Percentiles rank a stretch among this genome's conserved stretches.
These are phyloP conservation scores for Malassezia psittaci DNA, from an alignment of 1,284 basidiomycete genomes.

Conservation along the genomic window DNA sequence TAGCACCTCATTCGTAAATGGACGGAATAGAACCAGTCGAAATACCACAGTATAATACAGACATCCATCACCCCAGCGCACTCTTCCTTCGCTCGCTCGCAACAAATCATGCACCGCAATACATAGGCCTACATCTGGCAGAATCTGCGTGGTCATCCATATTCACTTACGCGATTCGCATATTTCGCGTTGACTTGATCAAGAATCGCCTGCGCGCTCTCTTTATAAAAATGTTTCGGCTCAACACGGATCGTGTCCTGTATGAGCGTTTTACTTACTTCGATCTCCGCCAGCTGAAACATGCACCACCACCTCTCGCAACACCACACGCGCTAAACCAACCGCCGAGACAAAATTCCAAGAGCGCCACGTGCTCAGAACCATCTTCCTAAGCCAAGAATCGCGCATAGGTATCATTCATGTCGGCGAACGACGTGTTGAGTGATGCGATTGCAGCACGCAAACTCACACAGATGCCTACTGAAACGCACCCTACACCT, in stretches of 20 bases:
- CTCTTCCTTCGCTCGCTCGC: slow-evolving; percentile 76
- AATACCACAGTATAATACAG: slow-evolving; percentile 93
- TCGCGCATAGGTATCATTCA: neutral
- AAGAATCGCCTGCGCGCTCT: slow-evolving; percentile 62
- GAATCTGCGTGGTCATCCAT: slow-evolving; percentile 51
- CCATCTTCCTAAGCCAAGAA: neutral
- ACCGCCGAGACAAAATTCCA: too few relatives aligned
- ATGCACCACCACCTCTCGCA: slow-evolving; percentile 10
- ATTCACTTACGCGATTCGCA: slow-evolving; percentile 57
- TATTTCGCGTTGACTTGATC: slow-evolving; percentile 84
- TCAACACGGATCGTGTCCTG: slow-evolving; percentile 70
- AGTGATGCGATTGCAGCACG: slow-evolving; percentile 11
- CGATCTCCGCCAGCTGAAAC: slow-evolving; percentile 36
- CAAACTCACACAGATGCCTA: neutral
- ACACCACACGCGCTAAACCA: too few relatives aligned
- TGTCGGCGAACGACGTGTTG: slow-evolving; percentile 15
- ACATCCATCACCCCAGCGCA: slow-evolving; percentile 86
- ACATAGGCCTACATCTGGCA: slow-evolving; percentile 84
- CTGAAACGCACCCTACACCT: neutral
- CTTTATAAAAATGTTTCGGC: slow-evolving; percentile 63
- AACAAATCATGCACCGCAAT: slow-evolving; percentile 77
- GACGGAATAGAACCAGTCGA: slow-evolving; percentile 78
- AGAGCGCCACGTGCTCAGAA: slow-evolving; percentile 4
- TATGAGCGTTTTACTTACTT: slow-evolving; percentile 7
- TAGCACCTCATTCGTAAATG: slow-evolving; percentile 79